Evolutionary conservation across 345 rosid species (phyloP).

Genomic region (Corchorus olitorius): DNA sequence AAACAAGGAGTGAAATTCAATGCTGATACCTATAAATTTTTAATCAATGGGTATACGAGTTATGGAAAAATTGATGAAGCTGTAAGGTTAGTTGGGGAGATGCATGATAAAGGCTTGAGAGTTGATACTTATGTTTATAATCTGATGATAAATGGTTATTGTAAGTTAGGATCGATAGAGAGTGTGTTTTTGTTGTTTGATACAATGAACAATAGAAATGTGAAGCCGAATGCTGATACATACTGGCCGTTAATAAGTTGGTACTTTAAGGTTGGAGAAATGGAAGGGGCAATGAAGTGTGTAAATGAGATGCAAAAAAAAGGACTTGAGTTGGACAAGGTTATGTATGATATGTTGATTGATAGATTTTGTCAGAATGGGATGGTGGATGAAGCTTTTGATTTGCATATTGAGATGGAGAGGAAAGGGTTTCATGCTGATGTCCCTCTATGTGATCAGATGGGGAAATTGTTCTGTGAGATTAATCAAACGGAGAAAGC

Average conservation of each 20-base stretch:
- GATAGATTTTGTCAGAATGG: constrained; percentile 41
- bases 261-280: constrained; percentile 38
- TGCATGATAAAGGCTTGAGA: constrained; percentile 45
- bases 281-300: constrained; percentile 39
- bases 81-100: constrained; percentile 40
- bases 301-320: constrained; percentile 37
- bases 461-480: constrained; percentile 32
- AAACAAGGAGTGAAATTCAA: constrained; percentile 38
- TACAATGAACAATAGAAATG: constrained; percentile 41
- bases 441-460: constrained; percentile 17
- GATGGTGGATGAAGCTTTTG: constrained; percentile 40
- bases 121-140: constrained; percentile 51
- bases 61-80: constrained; percentile 51
- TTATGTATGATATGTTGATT: constrained; percentile 29
- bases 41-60: constrained; percentile 52
- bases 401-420: constrained; percentile 41
- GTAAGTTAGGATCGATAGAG: constrained; percentile 35
- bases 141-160: constrained; percentile 39
- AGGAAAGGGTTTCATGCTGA: constrained; percentile 37
- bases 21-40: constrained; percentile 35
- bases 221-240: constrained; percentile 44
- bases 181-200: constrained; percentile 36
- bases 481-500: constrained; percentile 28
- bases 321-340: constrained; percentile 45
- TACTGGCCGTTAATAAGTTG: constrained; percentile 45